phyloP scores from a whole-genome alignment of 169 alveolate genomes.

The Plasmodium vivax region DNA sequence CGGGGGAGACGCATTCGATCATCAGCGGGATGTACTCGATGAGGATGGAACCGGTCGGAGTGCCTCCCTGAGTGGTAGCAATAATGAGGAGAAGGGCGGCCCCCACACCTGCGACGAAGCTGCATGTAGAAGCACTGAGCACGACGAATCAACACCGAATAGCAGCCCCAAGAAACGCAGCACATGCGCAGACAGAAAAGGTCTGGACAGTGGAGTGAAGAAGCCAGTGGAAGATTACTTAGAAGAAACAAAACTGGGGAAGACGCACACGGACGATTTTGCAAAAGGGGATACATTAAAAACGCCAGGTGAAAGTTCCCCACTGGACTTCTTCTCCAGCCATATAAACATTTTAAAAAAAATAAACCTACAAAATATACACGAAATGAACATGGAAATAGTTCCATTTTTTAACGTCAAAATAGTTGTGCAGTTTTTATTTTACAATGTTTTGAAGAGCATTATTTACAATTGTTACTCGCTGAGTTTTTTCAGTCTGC shows the following conservation, averaged over 20 bases:
- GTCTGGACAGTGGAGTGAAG: neutral
- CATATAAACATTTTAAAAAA: conserved; percentile 41
- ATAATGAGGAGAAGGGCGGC: neutral
- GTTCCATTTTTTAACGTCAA: conserved; percentile 37
- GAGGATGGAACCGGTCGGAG: neutral
- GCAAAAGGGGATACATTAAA: neutral
- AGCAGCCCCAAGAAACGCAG: neutral
- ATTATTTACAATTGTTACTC: conserved; percentile 64
- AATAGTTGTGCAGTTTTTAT: conserved; percentile 57
- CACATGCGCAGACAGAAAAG: neutral
- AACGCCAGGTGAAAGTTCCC: neutral
- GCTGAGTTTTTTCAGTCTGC: conserved; percentile 19
- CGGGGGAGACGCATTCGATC: neutral
- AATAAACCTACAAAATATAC: conserved; percentile 58
- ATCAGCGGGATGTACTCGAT: neutral
- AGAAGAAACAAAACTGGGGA: neutral
- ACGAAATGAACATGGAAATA: conserved; percentile 63
- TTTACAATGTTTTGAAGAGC: conserved; percentile 39
- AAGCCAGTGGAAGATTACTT: neutral
- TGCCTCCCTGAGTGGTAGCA: neutral
- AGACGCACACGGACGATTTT: neutral
- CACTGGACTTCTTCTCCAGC: neutral
- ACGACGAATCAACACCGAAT: neutral
- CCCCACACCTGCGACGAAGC: neutral
- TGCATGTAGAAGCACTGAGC: neutral